These are phyloP conservation scores for Agaricus blazei DNA, from an alignment of 768 basidiomycete genomes.

Conservation along the genomic window DNA sequence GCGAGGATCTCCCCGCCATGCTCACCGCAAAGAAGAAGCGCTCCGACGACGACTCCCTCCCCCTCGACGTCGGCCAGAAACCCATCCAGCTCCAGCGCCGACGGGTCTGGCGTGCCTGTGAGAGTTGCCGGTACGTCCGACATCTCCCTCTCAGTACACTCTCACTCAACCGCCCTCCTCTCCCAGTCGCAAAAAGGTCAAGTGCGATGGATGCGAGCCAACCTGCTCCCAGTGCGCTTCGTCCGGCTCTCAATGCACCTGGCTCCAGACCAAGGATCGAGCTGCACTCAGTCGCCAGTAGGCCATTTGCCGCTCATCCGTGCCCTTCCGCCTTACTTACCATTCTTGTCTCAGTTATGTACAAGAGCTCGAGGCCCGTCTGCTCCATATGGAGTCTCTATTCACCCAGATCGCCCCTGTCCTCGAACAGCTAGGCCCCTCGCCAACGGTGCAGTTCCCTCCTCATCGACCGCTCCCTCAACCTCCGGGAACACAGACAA, in stretches of 20 bases:
- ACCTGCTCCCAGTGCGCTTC: conserved; percentile 77
- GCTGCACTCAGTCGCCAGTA: conserved; percentile 88
- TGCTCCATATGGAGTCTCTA: conserved; percentile 85
- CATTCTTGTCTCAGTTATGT: conserved; percentile 58
- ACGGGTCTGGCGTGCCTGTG: conserved; percentile 87
- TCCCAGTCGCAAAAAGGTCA: conserved; percentile 84
- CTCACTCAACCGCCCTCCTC: conserved; percentile 12
- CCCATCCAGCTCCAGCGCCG: conserved; percentile 74
- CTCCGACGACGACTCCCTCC: conserved; percentile 50
- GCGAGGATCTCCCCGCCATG: conserved; percentile 43
- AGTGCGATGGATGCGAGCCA: conserved; percentile 86
- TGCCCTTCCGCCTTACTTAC: conserved; percentile 3
- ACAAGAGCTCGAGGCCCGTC: conserved; percentile 83
- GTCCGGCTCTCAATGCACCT: conserved; percentile 76
- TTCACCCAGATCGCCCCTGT: conserved; percentile 79
- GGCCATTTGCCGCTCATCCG: conserved; percentile 23
- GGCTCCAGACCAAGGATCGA: conserved; percentile 89
- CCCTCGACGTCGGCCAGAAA: conserved; percentile 56
- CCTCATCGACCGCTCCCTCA: conserved; percentile 25
- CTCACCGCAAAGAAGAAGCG: conserved; percentile 75
- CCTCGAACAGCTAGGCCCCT: conserved; percentile 64
- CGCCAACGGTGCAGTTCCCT: conserved; percentile 32
- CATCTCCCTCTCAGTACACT: conserved; percentile 15
- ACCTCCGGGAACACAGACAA: conserved; percentile 28
- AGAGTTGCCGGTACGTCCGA: conserved; percentile 70